Percentiles rank a stretch among this genome's conserved stretches.
These are phyloP conservation scores for Capsella bursapastoris DNA, from an alignment of 345 rosid species.

Conservation along the genomic window DNA sequence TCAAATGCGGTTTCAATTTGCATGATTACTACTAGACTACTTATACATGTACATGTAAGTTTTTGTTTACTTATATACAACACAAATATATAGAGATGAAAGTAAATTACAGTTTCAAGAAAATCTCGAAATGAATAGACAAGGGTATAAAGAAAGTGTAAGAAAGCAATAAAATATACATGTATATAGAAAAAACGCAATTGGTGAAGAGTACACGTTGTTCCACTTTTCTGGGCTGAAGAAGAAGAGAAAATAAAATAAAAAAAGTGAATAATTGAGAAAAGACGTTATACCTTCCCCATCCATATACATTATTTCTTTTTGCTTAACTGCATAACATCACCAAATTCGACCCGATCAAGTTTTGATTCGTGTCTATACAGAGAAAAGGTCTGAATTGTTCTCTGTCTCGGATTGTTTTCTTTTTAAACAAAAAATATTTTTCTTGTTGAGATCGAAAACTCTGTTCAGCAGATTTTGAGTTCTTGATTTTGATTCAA, in stretches of 20 bases:
- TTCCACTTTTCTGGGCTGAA: conserved; percentile 34
- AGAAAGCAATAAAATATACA: conserved; percentile 27
- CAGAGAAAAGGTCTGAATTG: neutral
- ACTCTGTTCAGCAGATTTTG: conserved; percentile 23
- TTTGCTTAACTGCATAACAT: conserved; percentile 29
- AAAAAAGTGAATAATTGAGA: conserved; percentile 40
- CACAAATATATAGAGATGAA: neutral
- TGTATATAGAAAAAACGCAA: conserved; percentile 37
- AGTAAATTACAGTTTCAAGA: conserved; percentile 7
- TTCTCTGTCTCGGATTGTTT: neutral
- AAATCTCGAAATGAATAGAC: neutral
- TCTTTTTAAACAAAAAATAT: no score
- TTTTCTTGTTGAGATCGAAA: conserved; percentile 21
- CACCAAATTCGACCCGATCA: conserved; percentile 20
- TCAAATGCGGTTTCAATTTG: neutral
- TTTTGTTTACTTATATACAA: neutral
- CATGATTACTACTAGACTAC: neutral
- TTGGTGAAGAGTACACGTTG: conserved; percentile 44
- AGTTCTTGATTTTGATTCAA: conserved; percentile 6
- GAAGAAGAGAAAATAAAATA: conserved; percentile 20
- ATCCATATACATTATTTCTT: conserved; percentile 31
- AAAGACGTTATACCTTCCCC: conserved; percentile 49
- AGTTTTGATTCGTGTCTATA: conserved; percentile 28
- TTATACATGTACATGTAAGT: neutral
- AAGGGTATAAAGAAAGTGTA: conserved; percentile 2